These are phyloP conservation scores for Podospora fimiseda DNA, from an alignment of 495 filamentous ascomycete genomes.

Conservation along the genomic window DNA sequence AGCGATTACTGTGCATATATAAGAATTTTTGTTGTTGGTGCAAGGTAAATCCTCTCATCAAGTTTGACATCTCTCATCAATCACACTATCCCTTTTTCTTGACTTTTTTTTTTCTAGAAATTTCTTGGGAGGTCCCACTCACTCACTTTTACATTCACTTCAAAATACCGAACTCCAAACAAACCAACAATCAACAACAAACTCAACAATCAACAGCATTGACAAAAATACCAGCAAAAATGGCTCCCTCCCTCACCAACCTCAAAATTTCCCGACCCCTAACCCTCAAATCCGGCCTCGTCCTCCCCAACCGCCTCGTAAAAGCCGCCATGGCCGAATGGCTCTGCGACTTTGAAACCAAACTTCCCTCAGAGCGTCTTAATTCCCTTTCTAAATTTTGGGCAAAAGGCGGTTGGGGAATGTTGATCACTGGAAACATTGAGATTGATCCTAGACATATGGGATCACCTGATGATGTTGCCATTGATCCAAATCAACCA, in stretches of 20 bases:
- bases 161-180: neutral
- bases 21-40: too few species aligned
- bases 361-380: conserved; percentile 42
- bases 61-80: too few species aligned
- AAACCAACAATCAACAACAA: neutral
- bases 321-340: conserved; percentile 41
- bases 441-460: conserved; percentile 51
- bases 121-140: too few species aligned
- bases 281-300: conserved; percentile 31
- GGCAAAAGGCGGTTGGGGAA: conserved; percentile 48
- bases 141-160: too few species aligned
- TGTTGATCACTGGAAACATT: conserved; percentile 25
- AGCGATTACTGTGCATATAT: too few species aligned
- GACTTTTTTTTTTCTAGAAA: too few species aligned
- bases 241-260: neutral
- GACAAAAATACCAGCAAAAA: neutral
- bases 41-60: too few species aligned
- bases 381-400: conserved; percentile 51
- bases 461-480: conserved; percentile 37
- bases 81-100: too few species aligned
- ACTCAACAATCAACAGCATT: neutral
- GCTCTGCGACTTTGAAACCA: conserved; percentile 24
- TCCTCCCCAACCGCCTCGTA: conserved; percentile 35
- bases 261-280: conserved; percentile 32
- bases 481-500: conserved; percentile 28